Conservation (phyloP, 108 stramenopile species). For the Nannochloropsis gaditana region DNA sequence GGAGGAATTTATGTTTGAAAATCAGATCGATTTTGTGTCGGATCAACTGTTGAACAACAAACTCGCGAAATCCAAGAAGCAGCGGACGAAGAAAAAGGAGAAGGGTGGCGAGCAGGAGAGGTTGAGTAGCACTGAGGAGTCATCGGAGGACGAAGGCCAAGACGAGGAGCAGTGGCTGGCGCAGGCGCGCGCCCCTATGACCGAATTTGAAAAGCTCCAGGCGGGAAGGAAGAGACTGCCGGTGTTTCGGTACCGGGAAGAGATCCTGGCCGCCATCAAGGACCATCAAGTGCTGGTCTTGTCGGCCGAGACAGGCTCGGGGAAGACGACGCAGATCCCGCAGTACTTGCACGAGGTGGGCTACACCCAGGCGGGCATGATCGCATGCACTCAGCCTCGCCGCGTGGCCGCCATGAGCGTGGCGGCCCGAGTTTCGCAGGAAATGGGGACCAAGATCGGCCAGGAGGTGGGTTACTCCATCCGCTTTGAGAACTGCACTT, state of each 20-base stretch:
- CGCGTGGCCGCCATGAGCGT: slow-evolving; percentile 98
- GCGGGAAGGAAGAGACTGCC: slow-evolving; percentile 82
- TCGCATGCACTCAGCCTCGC: slow-evolving; percentile 96
- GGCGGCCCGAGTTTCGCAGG: slow-evolving; percentile 89
- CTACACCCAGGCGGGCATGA: slow-evolving; percentile 87
- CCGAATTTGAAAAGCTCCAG: slow-evolving; percentile 83
- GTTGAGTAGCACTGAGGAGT: background rate
- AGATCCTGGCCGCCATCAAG: slow-evolving; percentile 64
- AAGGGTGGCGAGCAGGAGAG: background rate
- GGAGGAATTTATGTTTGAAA: slow-evolving; percentile 91
- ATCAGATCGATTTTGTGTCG: slow-evolving; percentile 90
- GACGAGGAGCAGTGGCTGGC: slow-evolving; percentile 1
- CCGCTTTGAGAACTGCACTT: slow-evolving; percentile 96
- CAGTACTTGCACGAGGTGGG: slow-evolving; percentile 97
- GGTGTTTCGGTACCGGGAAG: slow-evolving; percentile 87
- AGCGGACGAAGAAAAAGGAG: slow-evolving; percentile 22
- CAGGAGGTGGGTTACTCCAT: slow-evolving; percentile 96
- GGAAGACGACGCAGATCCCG: slow-evolving; percentile 91
- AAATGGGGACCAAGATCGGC: slow-evolving; percentile 92
- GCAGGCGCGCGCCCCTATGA: slow-evolving; percentile 49
- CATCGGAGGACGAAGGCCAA: background rate
- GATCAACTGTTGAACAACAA: slow-evolving; percentile 65
- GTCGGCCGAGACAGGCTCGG: slow-evolving; percentile 67
- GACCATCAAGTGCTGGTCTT: slow-evolving; percentile 83
- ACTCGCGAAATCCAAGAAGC: background rate